Evolutionary conservation across 1,284 basidiomycete genomes (phyloP), one percentile per base, ranked within the genome.

Genomic region (Earliella scabrosa): DNA sequence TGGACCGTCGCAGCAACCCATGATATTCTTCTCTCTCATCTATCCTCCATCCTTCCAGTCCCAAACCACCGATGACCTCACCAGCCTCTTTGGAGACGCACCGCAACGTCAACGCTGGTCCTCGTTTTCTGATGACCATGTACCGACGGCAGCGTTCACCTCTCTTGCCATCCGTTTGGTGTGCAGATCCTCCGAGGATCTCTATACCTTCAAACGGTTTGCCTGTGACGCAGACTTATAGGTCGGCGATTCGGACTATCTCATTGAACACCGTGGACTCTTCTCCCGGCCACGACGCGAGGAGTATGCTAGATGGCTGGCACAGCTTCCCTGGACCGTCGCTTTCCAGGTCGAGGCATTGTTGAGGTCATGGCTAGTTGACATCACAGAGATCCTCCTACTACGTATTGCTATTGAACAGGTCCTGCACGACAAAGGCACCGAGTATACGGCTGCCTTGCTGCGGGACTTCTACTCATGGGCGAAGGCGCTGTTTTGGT

Each of bases 331-430:
- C 9, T 84, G 81, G 79, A 66, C 58, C 39, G 74, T 86, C n/a
- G 77, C 82, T 4, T 86, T 84, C 60, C 85, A 87, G 63, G 68
- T 85, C 23, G 78, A 83, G 59, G 74, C 77, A 0, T 63, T 87
- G 2, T 52, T 82, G 2, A 73, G 74, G 5, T 72, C 69, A 31
- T 60, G 74, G 39, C 53, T 70, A 24, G 68, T 83, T 32, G 80
- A 85, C 63, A 68, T 78, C 39, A 64, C 58, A 23, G 83, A 87
- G 64, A 68, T 85, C 29, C 66, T 83, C 16, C 58, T 55, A 1
- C 69, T 86, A 23, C 68, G 75, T 16, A 71, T 72, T 0, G 43
- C 63, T n/a, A 74, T 86, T 32, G 56, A 68, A 1, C 14, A 52
- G 0, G 56, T 79, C 39, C 55, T 72, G 21, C 50, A 56, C 2